These are phyloP conservation scores for Sporopachydermia lactativora DNA, from an alignment of 805 yeast species.

Conservation along the genomic window DNA sequence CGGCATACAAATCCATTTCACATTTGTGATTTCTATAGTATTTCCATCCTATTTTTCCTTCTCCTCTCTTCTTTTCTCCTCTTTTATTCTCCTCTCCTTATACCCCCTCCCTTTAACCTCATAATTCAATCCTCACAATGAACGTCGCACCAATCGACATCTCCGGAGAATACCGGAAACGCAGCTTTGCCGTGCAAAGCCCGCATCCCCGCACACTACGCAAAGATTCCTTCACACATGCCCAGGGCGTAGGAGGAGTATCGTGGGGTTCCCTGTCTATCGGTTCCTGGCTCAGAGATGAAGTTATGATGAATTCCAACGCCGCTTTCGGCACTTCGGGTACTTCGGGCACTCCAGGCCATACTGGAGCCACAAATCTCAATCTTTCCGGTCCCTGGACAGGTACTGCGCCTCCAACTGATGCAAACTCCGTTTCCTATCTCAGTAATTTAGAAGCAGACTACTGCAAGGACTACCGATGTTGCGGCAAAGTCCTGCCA, in stretches of 20 bases:
- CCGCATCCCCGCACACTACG: conserved; percentile 35
- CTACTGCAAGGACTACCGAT: conserved; percentile 90
- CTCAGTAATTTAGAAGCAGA: conserved; percentile 89
- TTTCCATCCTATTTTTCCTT: too few relatives aligned
- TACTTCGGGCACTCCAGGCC: not conserved
- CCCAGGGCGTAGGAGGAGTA: conserved; percentile 96
- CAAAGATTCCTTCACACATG: conserved; percentile 86
- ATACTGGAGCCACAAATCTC: conserved; percentile 6
- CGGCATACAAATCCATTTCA: too few relatives aligned
- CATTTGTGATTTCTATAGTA: too few relatives aligned
- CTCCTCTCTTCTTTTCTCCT: too few relatives aligned
- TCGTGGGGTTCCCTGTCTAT: conserved; percentile 95
- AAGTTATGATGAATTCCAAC: conserved; percentile 24
- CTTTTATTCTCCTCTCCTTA: too few relatives aligned
- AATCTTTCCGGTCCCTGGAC: conserved; percentile 11
- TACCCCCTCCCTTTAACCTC: too few relatives aligned
- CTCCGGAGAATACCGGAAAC: conserved; percentile 13
- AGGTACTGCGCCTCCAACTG: conserved; percentile 5
- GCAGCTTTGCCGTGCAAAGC: conserved; percentile 13
- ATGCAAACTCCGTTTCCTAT: conserved; percentile 53
- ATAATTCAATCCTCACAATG: too few relatives aligned
- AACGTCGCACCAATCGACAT: conserved; percentile 25
- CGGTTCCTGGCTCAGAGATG: conserved; percentile 94
- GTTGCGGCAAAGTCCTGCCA: conserved; percentile 89
- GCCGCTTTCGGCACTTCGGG: not conserved